Conservation (phyloP, 768 basidiomycete species). For the Termitomyces sp. region DNA sequence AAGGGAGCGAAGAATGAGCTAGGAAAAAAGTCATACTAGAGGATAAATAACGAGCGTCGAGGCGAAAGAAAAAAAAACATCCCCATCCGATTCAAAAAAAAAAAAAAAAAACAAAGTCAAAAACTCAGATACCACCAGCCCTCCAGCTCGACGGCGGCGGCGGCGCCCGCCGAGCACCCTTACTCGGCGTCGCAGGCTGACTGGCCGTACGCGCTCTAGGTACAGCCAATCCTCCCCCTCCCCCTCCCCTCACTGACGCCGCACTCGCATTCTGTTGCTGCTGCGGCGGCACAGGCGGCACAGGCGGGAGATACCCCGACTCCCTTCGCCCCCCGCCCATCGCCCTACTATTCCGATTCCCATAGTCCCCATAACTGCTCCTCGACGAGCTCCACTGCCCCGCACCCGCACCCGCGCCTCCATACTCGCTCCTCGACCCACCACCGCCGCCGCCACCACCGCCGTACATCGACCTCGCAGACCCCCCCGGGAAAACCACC, state of each 20-base stretch:
- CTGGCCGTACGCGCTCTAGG: conserved; percentile 41
- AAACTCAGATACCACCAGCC: conserved; percentile 23
- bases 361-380: conserved; percentile 73
- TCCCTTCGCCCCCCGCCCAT: conserved; percentile 23
- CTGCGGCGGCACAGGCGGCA: conserved; percentile 34
- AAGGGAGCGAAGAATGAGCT: conserved; percentile 3
- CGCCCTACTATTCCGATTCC: conserved; percentile 23
- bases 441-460: conserved; percentile 23
- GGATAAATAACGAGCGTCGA: conserved; percentile 2
- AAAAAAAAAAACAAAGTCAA: conserved; percentile 3
- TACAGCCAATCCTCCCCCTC: conserved; percentile 4
- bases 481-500: conserved; percentile 42
- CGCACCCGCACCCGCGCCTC: conserved; percentile 40
- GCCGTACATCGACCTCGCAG: conserved; percentile 55
- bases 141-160: conserved; percentile 71
- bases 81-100: conserved; percentile 6
- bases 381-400: conserved; percentile 48
- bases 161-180: conserved; percentile 29
- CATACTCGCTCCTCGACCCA: conserved; percentile 63
- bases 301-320: conserved; percentile 40
- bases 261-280: conserved; percentile 4
- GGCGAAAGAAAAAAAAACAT: conserved; percentile 4
- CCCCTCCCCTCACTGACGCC: conserved; percentile 11
- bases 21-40: background rate
- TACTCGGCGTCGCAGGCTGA: conserved; percentile 36